These are phyloP conservation scores for Trichoderma sp. DNA, from an alignment of 2,329 filamentous ascomycete genomes.

Conservation along the genomic window DNA sequence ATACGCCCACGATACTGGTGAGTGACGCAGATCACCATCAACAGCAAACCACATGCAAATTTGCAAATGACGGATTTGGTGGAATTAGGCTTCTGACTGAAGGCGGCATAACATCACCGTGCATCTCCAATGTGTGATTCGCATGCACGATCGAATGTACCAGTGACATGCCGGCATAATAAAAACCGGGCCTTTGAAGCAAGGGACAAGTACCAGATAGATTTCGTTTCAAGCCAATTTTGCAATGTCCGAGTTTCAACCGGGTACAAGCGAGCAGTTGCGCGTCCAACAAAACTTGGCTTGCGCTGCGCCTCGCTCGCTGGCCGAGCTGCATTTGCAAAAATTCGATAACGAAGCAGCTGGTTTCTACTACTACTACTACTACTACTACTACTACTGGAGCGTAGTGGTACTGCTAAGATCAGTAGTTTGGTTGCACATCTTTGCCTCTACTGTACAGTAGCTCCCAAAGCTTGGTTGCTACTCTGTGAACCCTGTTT, in stretches of 20 bases:
- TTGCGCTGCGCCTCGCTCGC: conserved; percentile 18
- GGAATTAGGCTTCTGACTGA: background rate
- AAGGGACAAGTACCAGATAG: background rate
- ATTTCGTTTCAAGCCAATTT: background rate
- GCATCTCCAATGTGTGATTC: background rate
- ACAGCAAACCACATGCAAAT: background rate
- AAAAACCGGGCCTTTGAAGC: background rate
- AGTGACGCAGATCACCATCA: background rate
- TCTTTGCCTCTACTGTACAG: background rate
- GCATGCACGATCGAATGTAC: background rate
- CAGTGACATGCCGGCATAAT: conserved; percentile 3
- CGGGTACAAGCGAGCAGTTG: background rate
- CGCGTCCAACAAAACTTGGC: conserved; percentile 8
- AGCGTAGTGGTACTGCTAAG: background rate
- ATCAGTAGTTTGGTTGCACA: background rate
- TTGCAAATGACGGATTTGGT: background rate
- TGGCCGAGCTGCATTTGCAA: background rate
- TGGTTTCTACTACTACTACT: background rate
- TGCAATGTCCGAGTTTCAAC: conserved; percentile 19
- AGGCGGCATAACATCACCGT: conserved; percentile 4
- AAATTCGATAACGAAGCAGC: background rate
- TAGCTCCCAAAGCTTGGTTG: background rate
- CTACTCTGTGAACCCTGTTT: background rate
- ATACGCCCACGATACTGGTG: background rate
- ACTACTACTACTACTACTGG: background rate